Base-by-base conservation (phyloP, 768 basidiomycete genomes). In the Boletus tylopilopsis region DNA sequence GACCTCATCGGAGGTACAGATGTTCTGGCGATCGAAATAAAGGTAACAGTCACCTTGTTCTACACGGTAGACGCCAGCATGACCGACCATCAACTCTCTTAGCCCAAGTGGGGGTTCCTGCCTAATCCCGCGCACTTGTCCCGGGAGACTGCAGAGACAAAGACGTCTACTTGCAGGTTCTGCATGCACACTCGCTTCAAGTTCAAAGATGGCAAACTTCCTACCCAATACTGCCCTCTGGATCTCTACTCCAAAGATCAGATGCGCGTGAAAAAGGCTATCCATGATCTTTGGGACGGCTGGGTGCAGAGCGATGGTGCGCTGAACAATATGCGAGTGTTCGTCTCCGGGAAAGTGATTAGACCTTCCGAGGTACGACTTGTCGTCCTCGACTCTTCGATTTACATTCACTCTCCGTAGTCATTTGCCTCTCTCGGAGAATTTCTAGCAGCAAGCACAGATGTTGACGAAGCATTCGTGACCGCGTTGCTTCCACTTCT, bases 41-140 rank as follows among this genome's bases (percentile, higher is more conserved):
- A 98, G 82, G 95, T 91, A 51, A n/a, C 53, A 65, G 53, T 45
- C 39, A 23, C 39, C 19, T 24, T 22, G 21, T 18, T 54, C 45
- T 22, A 15, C 40, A 32, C 34, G 18, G 40, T n/a, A 27, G 23
- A 38, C 35, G 38, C 22, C 30, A 22, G 40, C 40, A 12, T 52
- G 22, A 56, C 37, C 42, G 18, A 47, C 42, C 32, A 27, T 30
- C 15, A 2, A 38, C 32, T 40, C 47, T 46, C 27, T 5, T 62
- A 96, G 95, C 95, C 95, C 27, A 99, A 99, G 74, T 99, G 95
- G 94, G 92, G 84, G 4, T 96, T 99, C 68, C 68, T 97, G 33
- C 93, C 95, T 3, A 75, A 73, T 27, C 61, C 76, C 6, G 55
- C 60, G 2, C 76, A 85, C 67, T 73, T 94, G 32, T 86, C 91